These are phyloP conservation scores for Arbutus unedo DNA, from an alignment of 148 eudicot species.

Conservation along the genomic window DNA sequence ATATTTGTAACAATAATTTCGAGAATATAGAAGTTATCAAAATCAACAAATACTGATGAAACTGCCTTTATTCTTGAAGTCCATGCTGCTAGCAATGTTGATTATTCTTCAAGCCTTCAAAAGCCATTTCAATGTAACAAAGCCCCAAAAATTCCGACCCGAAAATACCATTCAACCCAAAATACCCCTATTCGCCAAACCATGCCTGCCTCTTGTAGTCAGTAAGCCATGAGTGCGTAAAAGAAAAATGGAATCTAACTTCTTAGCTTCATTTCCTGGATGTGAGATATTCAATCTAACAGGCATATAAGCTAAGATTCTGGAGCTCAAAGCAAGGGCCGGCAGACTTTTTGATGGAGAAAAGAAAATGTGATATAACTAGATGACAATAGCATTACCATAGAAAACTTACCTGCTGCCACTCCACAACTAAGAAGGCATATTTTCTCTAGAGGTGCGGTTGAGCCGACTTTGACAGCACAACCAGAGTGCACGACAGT, in stretches of 20 bases:
- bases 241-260: not conserved
- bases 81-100: no score
- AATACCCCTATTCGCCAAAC: not conserved
- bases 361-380: not conserved
- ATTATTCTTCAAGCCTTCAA: no score
- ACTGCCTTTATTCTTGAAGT: no score
- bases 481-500: slow-evolving; percentile 98
- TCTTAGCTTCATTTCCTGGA: not conserved
- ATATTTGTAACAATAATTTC: no score
- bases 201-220: not conserved
- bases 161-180: not conserved
- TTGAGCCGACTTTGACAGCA: slow-evolving; percentile 76
- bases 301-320: not conserved
- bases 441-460: slow-evolving; percentile 77
- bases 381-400: not conserved
- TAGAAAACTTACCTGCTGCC: slow-evolving; percentile 64
- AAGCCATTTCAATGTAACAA: not conserved
- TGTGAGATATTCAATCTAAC: not conserved
- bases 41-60: no score
- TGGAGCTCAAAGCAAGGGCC: not conserved
- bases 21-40: no score
- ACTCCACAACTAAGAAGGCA: slow-evolving; percentile 98
- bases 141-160: not conserved
- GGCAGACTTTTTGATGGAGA: no score
- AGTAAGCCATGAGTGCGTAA: not conserved